A percentile compares a stretch with the other conserved stretches of the same genome.
Conservation (phyloP, 2,329 filamentous ascomycete species). For the Epichloe hybrida region DNA sequence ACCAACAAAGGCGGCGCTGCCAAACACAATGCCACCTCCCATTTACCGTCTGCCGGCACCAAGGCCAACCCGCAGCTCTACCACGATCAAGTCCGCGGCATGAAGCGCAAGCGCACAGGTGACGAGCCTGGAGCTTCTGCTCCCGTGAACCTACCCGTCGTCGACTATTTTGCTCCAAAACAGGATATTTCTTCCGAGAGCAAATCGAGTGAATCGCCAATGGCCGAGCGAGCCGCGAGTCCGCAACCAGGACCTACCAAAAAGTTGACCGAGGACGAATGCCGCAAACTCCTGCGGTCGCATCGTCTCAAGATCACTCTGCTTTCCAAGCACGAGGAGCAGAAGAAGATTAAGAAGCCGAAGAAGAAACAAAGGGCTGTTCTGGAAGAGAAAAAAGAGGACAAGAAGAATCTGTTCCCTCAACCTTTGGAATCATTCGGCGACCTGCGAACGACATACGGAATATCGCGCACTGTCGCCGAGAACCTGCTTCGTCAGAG, state of each 20-base stretch:
- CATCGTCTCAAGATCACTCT: constrained; percentile 79
- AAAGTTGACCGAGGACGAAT: constrained; percentile 52
- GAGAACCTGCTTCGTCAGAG: constrained; percentile 75
- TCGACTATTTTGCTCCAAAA: constrained; percentile 46
- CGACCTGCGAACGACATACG: constrained; percentile 56
- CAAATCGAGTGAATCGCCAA: constrained; percentile 11
- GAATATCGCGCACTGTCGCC: constrained; percentile 58
- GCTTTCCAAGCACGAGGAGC: constrained; percentile 39
- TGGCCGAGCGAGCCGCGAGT: constrained; percentile 15
- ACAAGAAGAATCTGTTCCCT: constrained; percentile 55
- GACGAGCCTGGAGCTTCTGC: constrained; percentile 21
- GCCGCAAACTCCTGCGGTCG: constrained; percentile 58
- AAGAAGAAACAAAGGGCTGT: constrained; percentile 38
- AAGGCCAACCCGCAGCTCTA: constrained; percentile 56
- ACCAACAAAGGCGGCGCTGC: constrained; percentile 23
- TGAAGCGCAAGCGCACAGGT: constrained; percentile 41
- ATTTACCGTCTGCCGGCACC: constrained; percentile 51
- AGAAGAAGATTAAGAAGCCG: constrained; percentile 36
- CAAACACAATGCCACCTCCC: constrained; percentile 20
- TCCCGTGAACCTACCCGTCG: constrained; percentile 27
- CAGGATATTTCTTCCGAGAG: constrained; percentile 20
- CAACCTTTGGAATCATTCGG: constrained; percentile 67
- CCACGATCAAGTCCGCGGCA: constrained; percentile 38
- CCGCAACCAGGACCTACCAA: constrained; percentile 15
- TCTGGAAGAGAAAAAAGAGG: constrained; percentile 32